phyloP scores from a whole-genome alignment of 1,284 basidiomycete species.

The Boletellus deceptivus region DNA sequence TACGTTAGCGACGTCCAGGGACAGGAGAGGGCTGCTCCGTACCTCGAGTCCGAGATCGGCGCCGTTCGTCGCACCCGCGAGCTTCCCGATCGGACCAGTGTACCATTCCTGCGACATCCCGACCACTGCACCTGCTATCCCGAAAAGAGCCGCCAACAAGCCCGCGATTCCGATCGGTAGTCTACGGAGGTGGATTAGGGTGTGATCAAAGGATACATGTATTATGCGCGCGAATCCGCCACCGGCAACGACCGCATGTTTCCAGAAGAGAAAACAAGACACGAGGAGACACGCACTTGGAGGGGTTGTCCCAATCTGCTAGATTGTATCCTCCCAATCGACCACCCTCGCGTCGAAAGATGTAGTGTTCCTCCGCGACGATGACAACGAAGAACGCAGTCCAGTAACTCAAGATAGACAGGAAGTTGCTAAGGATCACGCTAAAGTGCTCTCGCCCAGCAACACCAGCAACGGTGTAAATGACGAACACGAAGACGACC shows the following conservation, averaged over 20 bases:
- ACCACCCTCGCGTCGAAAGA: conserved; percentile 48
- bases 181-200: conserved; percentile 14
- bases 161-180: conserved; percentile 60
- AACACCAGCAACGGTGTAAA: conserved; percentile 60
- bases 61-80: conserved; percentile 43
- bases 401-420: conserved; percentile 66
- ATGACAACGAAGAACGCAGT: conserved; percentile 59
- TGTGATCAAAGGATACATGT: neutral
- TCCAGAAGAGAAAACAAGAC: too few relatives aligned
- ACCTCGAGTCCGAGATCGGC: conserved; percentile 63
- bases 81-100: conserved; percentile 47
- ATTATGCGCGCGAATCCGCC: neutral
- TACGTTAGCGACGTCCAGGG: too few relatives aligned
- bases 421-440: conserved; percentile 52
- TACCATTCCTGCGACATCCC: conserved; percentile 55
- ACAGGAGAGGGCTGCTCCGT: neutral
- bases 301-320: conserved; percentile 51
- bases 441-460: conserved; percentile 63
- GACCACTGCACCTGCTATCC: conserved; percentile 47
- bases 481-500: conserved; percentile 51
- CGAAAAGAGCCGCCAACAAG: conserved; percentile 45
- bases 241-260: too few relatives aligned
- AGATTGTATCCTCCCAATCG: conserved; percentile 53
- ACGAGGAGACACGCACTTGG: conserved; percentile 29
- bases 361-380: conserved; percentile 54